Evolutionary conservation across 208 protist species (phyloP), one percentile per base, ranked within the genome.

Genomic region (Crithidia sp.): DNA sequence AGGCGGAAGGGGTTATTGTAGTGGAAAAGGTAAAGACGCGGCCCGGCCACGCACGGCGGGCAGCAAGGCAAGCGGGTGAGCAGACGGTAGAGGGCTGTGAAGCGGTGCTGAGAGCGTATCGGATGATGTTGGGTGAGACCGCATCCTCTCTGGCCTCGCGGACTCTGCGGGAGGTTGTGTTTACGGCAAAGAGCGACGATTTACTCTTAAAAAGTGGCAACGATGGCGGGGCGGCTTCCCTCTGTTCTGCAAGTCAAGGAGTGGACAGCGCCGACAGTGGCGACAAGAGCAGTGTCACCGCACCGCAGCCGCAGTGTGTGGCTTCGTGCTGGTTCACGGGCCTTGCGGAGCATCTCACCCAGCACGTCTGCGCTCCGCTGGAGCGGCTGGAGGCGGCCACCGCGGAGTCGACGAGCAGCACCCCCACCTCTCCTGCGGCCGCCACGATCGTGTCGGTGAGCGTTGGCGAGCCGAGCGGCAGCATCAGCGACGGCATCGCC

Each of bases 361-460:
- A 50, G 41, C 44, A 57, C 47, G 67, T 74, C 45, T 74, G 74
- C 64, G 47, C 39, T 37, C 74, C 74, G 4, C 40, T 79, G 52
- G 74, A 74, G 62, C 61, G 60, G 54, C 68, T 79, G 4, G 74
- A 79, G 47, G 13, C 40, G n/a, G 14, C 17, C 45, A 67, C 74
- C 14, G 14, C 45, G 7, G 61, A 74, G 19, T 41, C 67, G 54
- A 66, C 59, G 36, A 70, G 19, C 74, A 71, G 67, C 45, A 58
- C 67, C 61, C 39, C 17, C 14, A 44, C 47, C 9, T 58, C 67
- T 3, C 43, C 74, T 13, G 40, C 8, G 37, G 7, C 60, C 1
- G 28, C 44, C 28, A 72, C 43, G 14, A n/a, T 55, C 13, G 45
- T 14, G 2, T 53, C 66, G 5, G 14, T 45, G 16, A 43, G 45